Percentiles rank a stretch among this genome's conserved stretches.
These are phyloP conservation scores for Neofusicoccum sp. DNA, from an alignment of 2,329 filamentous ascomycete genomes.

Conservation along the genomic window DNA sequence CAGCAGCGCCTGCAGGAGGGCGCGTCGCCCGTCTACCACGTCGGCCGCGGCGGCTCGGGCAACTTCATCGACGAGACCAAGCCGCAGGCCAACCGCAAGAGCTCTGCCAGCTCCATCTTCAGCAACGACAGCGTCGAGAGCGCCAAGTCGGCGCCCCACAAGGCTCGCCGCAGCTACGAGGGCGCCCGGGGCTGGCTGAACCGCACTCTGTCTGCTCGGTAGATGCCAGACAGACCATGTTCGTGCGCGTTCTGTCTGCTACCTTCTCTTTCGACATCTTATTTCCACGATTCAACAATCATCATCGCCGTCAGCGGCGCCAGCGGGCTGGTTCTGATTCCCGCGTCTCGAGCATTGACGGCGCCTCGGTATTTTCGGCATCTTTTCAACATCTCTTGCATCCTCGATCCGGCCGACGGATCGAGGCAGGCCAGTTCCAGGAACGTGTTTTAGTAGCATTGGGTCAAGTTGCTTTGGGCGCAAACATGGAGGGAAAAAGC, in stretches of 20 bases:
- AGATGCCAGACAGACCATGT: background rate
- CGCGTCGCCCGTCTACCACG: constrained; percentile 61
- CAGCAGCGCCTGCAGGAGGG: constrained; percentile 54
- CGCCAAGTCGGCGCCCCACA: constrained; percentile 20
- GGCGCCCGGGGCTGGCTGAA: constrained; percentile 35
- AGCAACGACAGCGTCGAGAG: constrained; percentile 25
- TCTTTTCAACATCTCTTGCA: background rate
- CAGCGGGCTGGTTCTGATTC: constrained; percentile 19
- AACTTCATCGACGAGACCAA: constrained; percentile 49
- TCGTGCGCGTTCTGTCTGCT: background rate
- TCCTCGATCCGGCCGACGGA: background rate
- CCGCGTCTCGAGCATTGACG: constrained; percentile 12
- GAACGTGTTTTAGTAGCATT: constrained; percentile 3
- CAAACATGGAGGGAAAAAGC: background rate
- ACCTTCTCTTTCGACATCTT: constrained; percentile 13
- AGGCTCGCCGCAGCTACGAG: constrained; percentile 35
- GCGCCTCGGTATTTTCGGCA: constrained; percentile 2
- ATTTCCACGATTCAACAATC: background rate
- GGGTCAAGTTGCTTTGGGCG: background rate
- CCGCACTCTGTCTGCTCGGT: constrained; percentile 17
- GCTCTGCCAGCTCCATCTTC: constrained; percentile 29
- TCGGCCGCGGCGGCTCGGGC: constrained; percentile 61
- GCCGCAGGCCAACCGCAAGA: constrained; percentile 28
- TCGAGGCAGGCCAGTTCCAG: background rate
- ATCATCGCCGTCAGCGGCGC: background rate